Evolutionary conservation across 2,329 filamentous ascomycete species (phyloP).

Genomic region (Colletotrichum cereale): DNA sequence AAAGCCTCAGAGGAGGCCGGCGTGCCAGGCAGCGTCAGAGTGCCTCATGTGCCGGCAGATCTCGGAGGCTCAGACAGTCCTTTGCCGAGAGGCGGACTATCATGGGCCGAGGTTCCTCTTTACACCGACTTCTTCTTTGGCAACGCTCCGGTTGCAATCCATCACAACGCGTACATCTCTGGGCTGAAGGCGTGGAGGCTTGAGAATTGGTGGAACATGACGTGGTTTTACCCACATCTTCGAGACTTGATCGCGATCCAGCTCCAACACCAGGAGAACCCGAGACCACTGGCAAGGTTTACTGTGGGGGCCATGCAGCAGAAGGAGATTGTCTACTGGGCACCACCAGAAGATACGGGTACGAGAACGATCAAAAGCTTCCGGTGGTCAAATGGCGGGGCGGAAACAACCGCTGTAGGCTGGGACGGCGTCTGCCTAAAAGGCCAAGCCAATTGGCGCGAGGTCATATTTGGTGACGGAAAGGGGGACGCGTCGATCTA

Average conservation of each 20-base stretch:
- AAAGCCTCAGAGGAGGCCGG: slow-evolving; percentile 46
- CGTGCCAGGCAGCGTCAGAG: slow-evolving; percentile 46
- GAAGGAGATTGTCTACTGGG: slow-evolving; percentile 43
- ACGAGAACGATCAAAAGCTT: slow-evolving; percentile 41
- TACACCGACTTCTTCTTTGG: slow-evolving; percentile 54
- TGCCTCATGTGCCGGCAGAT: slow-evolving; percentile 46
- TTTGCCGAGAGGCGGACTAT: slow-evolving; percentile 14
- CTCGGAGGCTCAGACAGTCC: slow-evolving; percentile 41
- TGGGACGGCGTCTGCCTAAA: slow-evolving; percentile 52
- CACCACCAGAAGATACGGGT: slow-evolving; percentile 41
- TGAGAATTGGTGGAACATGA: slow-evolving; percentile 50
- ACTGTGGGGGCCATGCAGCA: slow-evolving; percentile 7
- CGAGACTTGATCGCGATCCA: slow-evolving; percentile 47
- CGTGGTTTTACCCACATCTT: slow-evolving; percentile 51
- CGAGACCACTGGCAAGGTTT: slow-evolving; percentile 42
- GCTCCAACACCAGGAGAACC: slow-evolving; percentile 37
- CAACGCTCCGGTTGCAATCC: slow-evolving; percentile 50
- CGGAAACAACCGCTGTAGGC: slow-evolving; percentile 42
- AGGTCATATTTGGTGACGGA: slow-evolving; percentile 36
- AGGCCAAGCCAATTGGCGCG: slow-evolving; percentile 47
- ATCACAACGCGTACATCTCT: slow-evolving; percentile 51
- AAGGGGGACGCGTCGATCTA: too few relatives aligned
- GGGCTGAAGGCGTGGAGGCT: slow-evolving; percentile 48
- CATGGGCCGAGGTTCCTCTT: slow-evolving; percentile 48
- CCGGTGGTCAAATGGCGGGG: slow-evolving; percentile 36